A percentile compares a stretch with the other conserved stretches of the same genome.
These are phyloP conservation scores for Cucumis hystrix DNA, from an alignment of 306 rosid genomes.

Conservation along the genomic window DNA sequence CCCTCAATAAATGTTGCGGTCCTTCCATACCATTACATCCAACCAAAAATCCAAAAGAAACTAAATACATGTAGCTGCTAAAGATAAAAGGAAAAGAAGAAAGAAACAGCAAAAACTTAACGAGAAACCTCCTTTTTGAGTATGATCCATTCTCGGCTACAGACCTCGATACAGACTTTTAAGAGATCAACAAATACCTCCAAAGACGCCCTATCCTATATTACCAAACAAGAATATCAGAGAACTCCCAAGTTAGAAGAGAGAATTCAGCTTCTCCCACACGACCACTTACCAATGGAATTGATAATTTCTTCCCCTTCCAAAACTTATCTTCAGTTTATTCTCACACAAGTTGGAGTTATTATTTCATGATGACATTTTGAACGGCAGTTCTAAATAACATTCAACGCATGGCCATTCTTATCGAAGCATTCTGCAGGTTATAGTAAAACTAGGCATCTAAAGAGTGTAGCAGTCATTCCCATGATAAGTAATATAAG, in stretches of 20 bases:
- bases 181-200: constrained; percentile 6
- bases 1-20: background rate
- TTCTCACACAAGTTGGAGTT: background rate
- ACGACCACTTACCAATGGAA: background rate
- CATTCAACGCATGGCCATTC: background rate
- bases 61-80: background rate
- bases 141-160: constrained; percentile 1
- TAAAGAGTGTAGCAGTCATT: background rate
- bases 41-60: background rate
- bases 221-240: constrained; percentile 1
- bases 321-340: background rate
- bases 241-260: background rate
- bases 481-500: background rate
- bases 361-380: background rate
- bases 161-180: background rate
- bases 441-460: background rate
- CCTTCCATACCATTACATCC: constrained; percentile 9
- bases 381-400: constrained; percentile 7
- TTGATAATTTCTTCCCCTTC: background rate
- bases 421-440: background rate
- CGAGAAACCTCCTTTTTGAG: background rate
- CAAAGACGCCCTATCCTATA: background rate
- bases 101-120: background rate
- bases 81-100: background rate
- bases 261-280: background rate